phyloP scores from a whole-genome alignment of 2,329 filamentous ascomycete species.

The Leptographium wingfieldii region DNA sequence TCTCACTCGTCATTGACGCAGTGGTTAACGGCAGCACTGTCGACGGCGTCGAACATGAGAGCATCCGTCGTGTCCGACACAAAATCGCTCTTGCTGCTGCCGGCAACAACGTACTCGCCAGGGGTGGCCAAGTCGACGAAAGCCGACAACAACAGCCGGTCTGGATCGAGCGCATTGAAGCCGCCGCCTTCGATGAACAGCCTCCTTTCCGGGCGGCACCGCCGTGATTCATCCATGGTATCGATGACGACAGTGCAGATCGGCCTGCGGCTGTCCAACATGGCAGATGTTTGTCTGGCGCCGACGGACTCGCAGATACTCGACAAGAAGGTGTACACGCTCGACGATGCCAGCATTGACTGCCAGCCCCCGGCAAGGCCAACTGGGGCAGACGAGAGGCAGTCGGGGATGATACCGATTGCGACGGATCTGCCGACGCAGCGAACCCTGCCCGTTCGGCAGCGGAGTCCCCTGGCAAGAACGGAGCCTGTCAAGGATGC shows the following conservation, averaged over 20 bases:
- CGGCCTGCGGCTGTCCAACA: conserved; percentile 52
- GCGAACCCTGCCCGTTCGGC: neutral
- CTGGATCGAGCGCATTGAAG: conserved; percentile 19
- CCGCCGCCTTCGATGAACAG: conserved; percentile 32
- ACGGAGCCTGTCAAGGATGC: conserved; percentile 17
- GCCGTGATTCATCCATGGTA: conserved; percentile 46
- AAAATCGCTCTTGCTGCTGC: conserved; percentile 27
- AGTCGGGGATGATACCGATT: neutral
- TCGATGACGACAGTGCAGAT: conserved; percentile 62
- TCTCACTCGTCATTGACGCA: neutral
- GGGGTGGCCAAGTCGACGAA: neutral
- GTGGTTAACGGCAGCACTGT: neutral
- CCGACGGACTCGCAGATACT: conserved; percentile 21
- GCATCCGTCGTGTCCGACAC: conserved; percentile 25
- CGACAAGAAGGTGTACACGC: conserved; percentile 23
- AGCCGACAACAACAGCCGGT: conserved; percentile 2
- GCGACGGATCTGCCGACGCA: neutral
- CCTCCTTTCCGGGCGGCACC: conserved; percentile 31
- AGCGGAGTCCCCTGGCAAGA: conserved; percentile 9
- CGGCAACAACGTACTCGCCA: conserved; percentile 34
- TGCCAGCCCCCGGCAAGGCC: neutral
- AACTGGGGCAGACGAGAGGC: neutral
- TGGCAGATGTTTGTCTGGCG: conserved; percentile 39
- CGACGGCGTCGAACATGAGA: conserved; percentile 16
- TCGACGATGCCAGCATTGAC: conserved; percentile 14